Conservation (phyloP, 768 basidiomycete species). For the Russula brevipes region DNA sequence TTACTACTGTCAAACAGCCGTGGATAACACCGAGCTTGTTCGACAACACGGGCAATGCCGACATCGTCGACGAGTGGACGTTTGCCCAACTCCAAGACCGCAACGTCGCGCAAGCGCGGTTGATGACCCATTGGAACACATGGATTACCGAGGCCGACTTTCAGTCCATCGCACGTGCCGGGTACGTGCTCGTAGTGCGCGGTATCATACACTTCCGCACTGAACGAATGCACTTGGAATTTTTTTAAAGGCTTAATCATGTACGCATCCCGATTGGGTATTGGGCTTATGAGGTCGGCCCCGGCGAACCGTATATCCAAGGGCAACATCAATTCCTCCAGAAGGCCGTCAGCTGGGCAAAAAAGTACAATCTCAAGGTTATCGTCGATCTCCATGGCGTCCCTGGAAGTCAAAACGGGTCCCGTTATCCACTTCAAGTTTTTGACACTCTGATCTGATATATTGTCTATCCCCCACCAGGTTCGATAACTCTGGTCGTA, state of each 20-base stretch:
- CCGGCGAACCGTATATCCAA: slow-evolving; percentile 73
- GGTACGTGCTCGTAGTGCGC: slow-evolving; percentile 38
- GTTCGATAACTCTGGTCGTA: slow-evolving; percentile 82
- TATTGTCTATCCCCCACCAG: slow-evolving; percentile 33
- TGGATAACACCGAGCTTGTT: slow-evolving; percentile 79
- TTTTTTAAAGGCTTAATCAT: slow-evolving; percentile 58
- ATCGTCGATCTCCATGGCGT: slow-evolving; percentile 69
- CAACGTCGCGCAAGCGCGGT: slow-evolving; percentile 41
- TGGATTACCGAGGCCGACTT: slow-evolving; percentile 87
- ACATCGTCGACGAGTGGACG: slow-evolving; percentile 74
- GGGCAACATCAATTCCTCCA: slow-evolving; percentile 69
- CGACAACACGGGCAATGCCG: slow-evolving; percentile 52
- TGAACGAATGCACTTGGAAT: no score
- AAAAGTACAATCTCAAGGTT: slow-evolving; percentile 64
- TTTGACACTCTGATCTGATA: slow-evolving; percentile 31
- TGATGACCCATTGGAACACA: slow-evolving; percentile 70
- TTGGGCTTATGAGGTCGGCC: slow-evolving; percentile 80
- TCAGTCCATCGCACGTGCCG: slow-evolving; percentile 63
- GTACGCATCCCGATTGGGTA: slow-evolving; percentile 84
- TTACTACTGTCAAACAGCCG: slow-evolving; percentile 36
- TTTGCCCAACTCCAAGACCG: slow-evolving; percentile 59
- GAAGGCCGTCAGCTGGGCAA: slow-evolving; percentile 70
- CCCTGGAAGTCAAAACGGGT: slow-evolving; percentile 85
- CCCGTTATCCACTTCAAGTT: slow-evolving; percentile 17
- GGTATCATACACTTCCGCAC: background rate